Percentiles rank a stretch among this genome's conserved stretches.
Evolutionary conservation across 306 rosid genomes (phyloP).

Genomic region (Begonia fuchsioides): DNA sequence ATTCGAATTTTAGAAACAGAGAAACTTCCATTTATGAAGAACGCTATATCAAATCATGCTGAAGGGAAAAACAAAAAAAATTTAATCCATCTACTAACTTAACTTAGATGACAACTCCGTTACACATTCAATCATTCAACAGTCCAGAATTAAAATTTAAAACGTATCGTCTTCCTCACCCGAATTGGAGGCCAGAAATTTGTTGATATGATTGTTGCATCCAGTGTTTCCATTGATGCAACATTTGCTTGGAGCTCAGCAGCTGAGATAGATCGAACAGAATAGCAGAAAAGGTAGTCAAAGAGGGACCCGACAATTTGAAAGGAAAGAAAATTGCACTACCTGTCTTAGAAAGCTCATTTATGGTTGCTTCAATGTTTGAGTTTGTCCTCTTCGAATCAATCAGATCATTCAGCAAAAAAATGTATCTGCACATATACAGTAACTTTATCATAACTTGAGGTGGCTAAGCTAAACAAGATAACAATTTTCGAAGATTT

Average conservation of each 20-base stretch:
- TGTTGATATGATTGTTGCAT: slow-evolving; percentile 71
- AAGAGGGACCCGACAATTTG: slow-evolving; percentile 3
- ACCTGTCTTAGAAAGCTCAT: slow-evolving; percentile 41
- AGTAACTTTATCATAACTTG: too few species aligned
- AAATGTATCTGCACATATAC: slow-evolving; percentile 61
- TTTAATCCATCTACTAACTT: too few species aligned
- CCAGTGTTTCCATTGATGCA: slow-evolving; percentile 53
- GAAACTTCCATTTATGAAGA: too few species aligned
- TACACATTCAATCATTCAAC: background rate
- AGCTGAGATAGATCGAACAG: slow-evolving; percentile 22
- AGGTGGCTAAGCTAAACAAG: too few species aligned
- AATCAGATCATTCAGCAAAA: slow-evolving; percentile 87
- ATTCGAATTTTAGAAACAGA: too few species aligned
- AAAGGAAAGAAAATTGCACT: slow-evolving; percentile 5
- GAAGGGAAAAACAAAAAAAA: too few species aligned
- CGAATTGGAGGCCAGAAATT: slow-evolving; percentile 99
- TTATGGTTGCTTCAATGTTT: slow-evolving; percentile 80
- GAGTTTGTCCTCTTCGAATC: slow-evolving; percentile 69
- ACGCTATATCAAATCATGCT: too few species aligned
- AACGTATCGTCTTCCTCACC: slow-evolving; percentile 19
- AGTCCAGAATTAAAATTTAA: background rate
- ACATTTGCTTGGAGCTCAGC: slow-evolving; percentile 23
- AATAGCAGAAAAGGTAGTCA: slow-evolving; percentile 5
- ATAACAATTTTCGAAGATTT: background rate
- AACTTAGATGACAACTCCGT: too few species aligned